Evolutionary conservation across 2,329 filamentous ascomycete genomes (phyloP).

Genomic region (Conoideocrella luteorostrata): DNA sequence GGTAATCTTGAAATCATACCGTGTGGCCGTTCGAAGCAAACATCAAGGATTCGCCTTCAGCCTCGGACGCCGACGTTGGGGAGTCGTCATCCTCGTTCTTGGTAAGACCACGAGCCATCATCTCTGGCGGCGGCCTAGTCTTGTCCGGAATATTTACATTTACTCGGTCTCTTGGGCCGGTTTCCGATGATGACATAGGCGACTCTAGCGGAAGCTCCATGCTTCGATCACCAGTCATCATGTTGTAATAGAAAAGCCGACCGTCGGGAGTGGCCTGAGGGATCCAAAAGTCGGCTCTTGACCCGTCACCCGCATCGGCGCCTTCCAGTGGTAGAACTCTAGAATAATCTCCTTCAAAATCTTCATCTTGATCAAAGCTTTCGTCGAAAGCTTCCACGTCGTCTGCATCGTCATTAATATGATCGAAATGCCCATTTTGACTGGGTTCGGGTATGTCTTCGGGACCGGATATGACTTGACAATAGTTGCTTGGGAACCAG

Average conservation of each 20-base stretch:
- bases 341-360: conserved; percentile 54
- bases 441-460: conserved; percentile 63
- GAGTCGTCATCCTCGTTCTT: conserved; percentile 90
- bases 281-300: conserved; percentile 95
- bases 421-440: conserved; percentile 48
- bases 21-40: conserved; percentile 61
- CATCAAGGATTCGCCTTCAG: conserved; percentile 68
- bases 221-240: conserved; percentile 87
- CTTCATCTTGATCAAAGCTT: conserved; percentile 60
- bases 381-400: conserved; percentile 62
- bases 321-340: conserved; percentile 64
- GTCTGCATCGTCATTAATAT: conserved; percentile 55
- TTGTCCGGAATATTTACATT: conserved; percentile 85
- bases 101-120: conserved; percentile 77
- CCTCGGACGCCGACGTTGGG: conserved; percentile 73
- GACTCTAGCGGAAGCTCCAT: conserved; percentile 94
- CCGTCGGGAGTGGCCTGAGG: conserved; percentile 93
- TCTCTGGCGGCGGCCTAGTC: conserved; percentile 80
- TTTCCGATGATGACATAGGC: conserved; percentile 71
- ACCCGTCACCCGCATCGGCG: conserved; percentile 55
- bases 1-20: conserved; percentile 38
- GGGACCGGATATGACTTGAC: conserved; percentile 72
- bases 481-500: conserved; percentile 99
- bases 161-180: conserved; percentile 79
- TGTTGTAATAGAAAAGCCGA: conserved; percentile 95